Evolutionary conservation across 2,329 filamentous ascomycete species (phyloP).

Genomic region (Cytospora mali): DNA sequence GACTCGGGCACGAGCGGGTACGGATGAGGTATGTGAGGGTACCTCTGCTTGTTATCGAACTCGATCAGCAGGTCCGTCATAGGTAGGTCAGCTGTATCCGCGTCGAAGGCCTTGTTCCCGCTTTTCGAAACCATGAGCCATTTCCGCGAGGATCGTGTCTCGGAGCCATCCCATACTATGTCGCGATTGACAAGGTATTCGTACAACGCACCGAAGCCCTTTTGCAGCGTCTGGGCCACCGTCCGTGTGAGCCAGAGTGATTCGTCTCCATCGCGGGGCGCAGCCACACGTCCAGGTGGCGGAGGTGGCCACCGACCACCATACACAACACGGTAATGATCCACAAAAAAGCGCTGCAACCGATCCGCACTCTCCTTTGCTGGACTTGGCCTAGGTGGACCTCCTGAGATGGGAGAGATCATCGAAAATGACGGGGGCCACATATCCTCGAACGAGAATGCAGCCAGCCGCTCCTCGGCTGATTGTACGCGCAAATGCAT

Average conservation of each 20-base stretch:
- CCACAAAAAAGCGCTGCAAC: slow-evolving; percentile 61
- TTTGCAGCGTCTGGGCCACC: slow-evolving; percentile 59
- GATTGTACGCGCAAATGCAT: slow-evolving; percentile 64
- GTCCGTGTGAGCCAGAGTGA: slow-evolving; percentile 64
- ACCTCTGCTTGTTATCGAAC: slow-evolving; percentile 64
- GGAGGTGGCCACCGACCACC: slow-evolving; percentile 63
- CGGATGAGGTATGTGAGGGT: slow-evolving; percentile 68
- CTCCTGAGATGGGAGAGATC: slow-evolving; percentile 34
- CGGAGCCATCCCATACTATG: slow-evolving; percentile 65
- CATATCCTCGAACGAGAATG: slow-evolving; percentile 64
- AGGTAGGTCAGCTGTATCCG: slow-evolving; percentile 57
- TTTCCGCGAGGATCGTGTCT: slow-evolving; percentile 63
- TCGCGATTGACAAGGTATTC: slow-evolving; percentile 71
- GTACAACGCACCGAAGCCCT: slow-evolving; percentile 69
- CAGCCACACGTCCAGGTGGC: slow-evolving; percentile 26
- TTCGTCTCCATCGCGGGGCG: slow-evolving; percentile 39
- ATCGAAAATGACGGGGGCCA: slow-evolving; percentile 51
- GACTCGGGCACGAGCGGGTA: slow-evolving; percentile 66
- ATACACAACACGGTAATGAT: slow-evolving; percentile 58
- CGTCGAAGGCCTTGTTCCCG: slow-evolving; percentile 49
- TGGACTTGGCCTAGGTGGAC: slow-evolving; percentile 37
- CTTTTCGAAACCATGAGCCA: slow-evolving; percentile 62
- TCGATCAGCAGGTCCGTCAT: slow-evolving; percentile 68
- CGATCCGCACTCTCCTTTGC: slow-evolving; percentile 60
- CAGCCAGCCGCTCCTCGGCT: slow-evolving; percentile 61